These are phyloP conservation scores for Dryas octopetala DNA, from an alignment of 306 rosid species.

Conservation along the genomic window DNA sequence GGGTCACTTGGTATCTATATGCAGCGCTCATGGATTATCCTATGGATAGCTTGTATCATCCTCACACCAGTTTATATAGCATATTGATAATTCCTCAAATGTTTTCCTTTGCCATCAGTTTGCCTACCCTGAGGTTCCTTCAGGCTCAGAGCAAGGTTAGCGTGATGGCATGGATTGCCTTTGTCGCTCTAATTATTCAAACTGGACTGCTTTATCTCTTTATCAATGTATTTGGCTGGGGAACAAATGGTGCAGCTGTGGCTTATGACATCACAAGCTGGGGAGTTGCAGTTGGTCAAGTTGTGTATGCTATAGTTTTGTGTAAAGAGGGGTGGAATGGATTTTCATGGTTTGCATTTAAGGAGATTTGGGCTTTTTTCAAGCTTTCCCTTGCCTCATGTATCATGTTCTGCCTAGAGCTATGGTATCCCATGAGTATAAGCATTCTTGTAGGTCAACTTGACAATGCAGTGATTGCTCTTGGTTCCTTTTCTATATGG, in stretches of 20 bases:
- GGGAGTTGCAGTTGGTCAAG: conserved; percentile 48
- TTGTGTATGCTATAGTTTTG: conserved; percentile 51
- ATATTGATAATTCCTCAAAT: conserved; percentile 48
- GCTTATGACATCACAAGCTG: conserved; percentile 57
- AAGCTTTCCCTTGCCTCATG: conserved; percentile 65
- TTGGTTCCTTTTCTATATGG: conserved; percentile 50
- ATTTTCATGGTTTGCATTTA: conserved; percentile 51
- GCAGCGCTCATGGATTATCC: conserved; percentile 24
- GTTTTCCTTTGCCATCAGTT: conserved; percentile 46
- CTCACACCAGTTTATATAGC: conserved; percentile 16
- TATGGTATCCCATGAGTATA: conserved; percentile 32
- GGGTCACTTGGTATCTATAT: conserved; percentile 21
- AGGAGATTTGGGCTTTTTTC: conserved; percentile 58
- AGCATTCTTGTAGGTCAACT: conserved; percentile 35
- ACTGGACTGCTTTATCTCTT: conserved; percentile 50
- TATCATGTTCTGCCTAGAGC: conserved; percentile 61
- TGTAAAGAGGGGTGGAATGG: conserved; percentile 69
- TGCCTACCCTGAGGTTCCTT: conserved; percentile 59
- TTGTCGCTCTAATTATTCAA: conserved; percentile 41
- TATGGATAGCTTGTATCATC: conserved; percentile 2
- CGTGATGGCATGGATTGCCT: conserved; percentile 55
- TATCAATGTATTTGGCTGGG: conserved; percentile 41
- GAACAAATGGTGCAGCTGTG: conserved; percentile 55
- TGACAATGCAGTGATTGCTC: conserved; percentile 39
- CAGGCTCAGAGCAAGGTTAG: conserved; percentile 62